Base-by-base conservation (phyloP, 768 basidiomycete genomes). In the Termitomyces sp. region DNA sequence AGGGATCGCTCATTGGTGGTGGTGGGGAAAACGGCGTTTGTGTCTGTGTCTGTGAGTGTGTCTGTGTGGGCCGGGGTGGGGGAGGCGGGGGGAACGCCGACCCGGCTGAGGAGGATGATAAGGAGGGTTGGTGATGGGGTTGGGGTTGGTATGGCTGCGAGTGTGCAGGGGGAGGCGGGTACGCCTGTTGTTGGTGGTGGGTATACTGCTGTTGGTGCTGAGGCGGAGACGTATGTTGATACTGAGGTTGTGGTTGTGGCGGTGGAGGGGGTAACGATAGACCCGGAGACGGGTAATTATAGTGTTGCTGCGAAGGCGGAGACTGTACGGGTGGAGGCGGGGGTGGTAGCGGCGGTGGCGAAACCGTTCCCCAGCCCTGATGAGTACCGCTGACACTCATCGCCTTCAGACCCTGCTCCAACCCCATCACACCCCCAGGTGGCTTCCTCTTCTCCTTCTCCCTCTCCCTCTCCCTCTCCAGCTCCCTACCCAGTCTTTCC, bases 401-500 rank as follows among this genome's bases (percentile, higher is more conserved):
- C n/a, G 58, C 37, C 24, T 56, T 45, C 36, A 64, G 47, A 3
- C 57, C 18, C 41, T 60, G 44, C 54, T 64, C 31, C 49, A 64
- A 20, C 33, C 46, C 44, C 45, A 16, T 33, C 44, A 28, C 65
- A 8, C 15, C 13, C 15, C 15, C 50, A 12, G 81, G 79, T 8
- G 84, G 85, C 62, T 76, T 81, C 16, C 77, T 75, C 2, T 77
- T 70, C 5, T 75, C 64, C 4, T 76, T 62, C 2, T 86, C 74
- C 4, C 90, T 69, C 33, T 88, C 78, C 59, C 81, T 84, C 69
- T 91, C 83, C 10, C 84, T 79, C 62, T 94, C 94, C 5, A 90
- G 78, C 62, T 89, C 84, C 3, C 80, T 75, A 3, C 82, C 78
- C 18, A 96, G 68, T 12, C 75, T 73, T 20, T 90, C 86, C 9